Evolutionary conservation across 2,329 filamentous ascomycete species (phyloP).

Genomic region (Cercospora zeae-maydis): DNA sequence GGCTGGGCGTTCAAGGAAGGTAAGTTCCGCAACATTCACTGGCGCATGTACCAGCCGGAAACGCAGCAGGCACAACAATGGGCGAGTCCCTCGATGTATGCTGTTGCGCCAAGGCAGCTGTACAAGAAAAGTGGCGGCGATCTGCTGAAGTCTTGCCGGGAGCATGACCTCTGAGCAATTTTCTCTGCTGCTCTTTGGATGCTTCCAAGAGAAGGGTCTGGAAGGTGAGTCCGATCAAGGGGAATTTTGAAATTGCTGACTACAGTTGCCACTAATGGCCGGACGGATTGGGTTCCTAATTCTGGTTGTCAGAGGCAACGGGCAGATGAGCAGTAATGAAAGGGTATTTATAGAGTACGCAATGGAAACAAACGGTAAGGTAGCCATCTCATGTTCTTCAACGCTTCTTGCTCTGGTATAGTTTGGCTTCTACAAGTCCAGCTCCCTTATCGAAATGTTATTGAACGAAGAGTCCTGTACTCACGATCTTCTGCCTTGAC

Average conservation of each 20-base stretch:
- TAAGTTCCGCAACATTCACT: slow-evolving; percentile 8
- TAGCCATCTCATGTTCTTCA: too few relatives aligned
- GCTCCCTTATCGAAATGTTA: too few relatives aligned
- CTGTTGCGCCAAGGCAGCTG: background rate
- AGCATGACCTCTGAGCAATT: background rate
- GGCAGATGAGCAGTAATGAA: background rate
- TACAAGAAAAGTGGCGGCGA: background rate
- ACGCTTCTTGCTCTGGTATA: too few relatives aligned
- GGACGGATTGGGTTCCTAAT: slow-evolving; percentile 8
- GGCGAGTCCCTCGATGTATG: slow-evolving; percentile 5
- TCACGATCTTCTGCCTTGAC: too few relatives aligned
- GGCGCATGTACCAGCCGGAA: slow-evolving; percentile 3
- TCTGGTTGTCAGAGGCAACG: background rate
- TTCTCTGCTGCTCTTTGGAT: background rate
- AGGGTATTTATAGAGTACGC: background rate
- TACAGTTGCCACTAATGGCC: background rate
- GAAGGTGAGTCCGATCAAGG: slow-evolving; percentile 5
- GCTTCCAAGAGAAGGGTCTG: background rate
- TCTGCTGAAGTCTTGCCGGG: background rate
- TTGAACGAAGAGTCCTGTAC: too few relatives aligned
- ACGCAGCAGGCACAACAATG: too few relatives aligned
- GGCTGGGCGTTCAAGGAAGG: slow-evolving; percentile 9
- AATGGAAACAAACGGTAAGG: background rate
- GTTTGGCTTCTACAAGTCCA: too few relatives aligned
- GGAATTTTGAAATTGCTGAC: background rate